Evolutionary conservation across 1,284 basidiomycete species (phyloP).

Genomic region (Ganoderma lingzhi): DNA sequence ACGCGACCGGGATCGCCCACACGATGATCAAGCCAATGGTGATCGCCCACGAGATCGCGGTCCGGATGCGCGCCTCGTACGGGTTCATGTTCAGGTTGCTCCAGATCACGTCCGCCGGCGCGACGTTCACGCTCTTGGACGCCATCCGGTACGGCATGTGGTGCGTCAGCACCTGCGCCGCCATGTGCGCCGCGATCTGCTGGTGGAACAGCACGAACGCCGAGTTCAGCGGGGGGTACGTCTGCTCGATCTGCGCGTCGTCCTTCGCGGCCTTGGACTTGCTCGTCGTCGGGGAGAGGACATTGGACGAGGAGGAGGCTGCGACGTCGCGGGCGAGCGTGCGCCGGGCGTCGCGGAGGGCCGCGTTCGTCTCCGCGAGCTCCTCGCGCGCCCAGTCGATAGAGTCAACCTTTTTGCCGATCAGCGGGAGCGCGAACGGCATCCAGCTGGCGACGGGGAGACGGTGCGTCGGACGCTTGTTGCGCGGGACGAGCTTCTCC

Average conservation of each 20-base stretch:
- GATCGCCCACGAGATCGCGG: slow-evolving; percentile 63
- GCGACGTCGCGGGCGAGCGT: slow-evolving; percentile 43
- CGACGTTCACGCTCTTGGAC: slow-evolving; percentile 75
- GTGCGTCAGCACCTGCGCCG: slow-evolving; percentile 75
- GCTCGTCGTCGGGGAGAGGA: slow-evolving; percentile 34
- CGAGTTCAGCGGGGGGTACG: slow-evolving; percentile 80
- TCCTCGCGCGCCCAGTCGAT: slow-evolving; percentile 90
- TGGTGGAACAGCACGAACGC: slow-evolving; percentile 95
- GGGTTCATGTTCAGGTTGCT: slow-evolving; percentile 88
- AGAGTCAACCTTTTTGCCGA: slow-evolving; percentile 88
- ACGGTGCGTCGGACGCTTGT: slow-evolving; percentile 84
- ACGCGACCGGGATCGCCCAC: slow-evolving; percentile 85
- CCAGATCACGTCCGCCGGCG: slow-evolving; percentile 92
- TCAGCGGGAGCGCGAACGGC: slow-evolving; percentile 69
- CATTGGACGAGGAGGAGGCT: slow-evolving; percentile 30
- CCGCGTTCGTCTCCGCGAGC: slow-evolving; percentile 60
- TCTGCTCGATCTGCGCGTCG: slow-evolving; percentile 39
- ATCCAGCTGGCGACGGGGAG: slow-evolving; percentile 62
- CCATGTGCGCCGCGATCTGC: slow-evolving; percentile 94
- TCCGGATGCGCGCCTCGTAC: slow-evolving; percentile 81
- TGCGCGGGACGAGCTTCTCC: slow-evolving; percentile 68
- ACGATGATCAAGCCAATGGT: slow-evolving; percentile 75
- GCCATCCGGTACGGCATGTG: slow-evolving; percentile 84
- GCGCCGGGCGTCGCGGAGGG: slow-evolving; percentile 59
- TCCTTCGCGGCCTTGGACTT: slow-evolving; percentile 37